Percentiles rank a stretch among this genome's conserved stretches.
Conservation (phyloP, 176 grass and related monocot genomes). For the Dactylis glomerata region DNA sequence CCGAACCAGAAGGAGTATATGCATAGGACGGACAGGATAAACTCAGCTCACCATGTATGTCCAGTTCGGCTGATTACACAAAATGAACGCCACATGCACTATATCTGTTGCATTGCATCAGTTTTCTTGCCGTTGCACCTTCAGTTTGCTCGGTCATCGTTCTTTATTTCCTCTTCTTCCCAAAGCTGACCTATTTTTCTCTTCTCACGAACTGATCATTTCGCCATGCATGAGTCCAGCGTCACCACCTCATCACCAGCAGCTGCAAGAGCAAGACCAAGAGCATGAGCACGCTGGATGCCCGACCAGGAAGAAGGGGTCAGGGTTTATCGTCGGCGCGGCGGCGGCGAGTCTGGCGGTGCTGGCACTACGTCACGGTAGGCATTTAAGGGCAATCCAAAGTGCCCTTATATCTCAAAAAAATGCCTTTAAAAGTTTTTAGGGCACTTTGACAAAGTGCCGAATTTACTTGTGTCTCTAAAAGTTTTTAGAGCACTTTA, state of each 20-base stretch:
- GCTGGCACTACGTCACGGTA: too few species aligned
- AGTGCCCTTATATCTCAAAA: too few species aligned
- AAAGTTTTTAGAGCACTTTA: too few species aligned
- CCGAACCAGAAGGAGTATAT: too few species aligned
- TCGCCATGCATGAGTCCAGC: slow-evolving; percentile 26
- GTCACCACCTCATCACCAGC: background rate
- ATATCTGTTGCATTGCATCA: background rate
- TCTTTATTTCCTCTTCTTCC: background rate
- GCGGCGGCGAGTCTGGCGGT: slow-evolving; percentile 29
- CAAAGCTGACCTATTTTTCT: background rate
- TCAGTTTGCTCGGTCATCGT: background rate
- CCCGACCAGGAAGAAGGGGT: background rate
- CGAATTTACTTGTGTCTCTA: too few species aligned
- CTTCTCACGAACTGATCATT: background rate
- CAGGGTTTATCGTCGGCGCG: slow-evolving; percentile 54
- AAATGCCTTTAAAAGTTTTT: too few species aligned
- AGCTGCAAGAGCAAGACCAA: background rate
- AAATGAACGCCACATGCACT: background rate
- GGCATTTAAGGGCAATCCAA: too few species aligned
- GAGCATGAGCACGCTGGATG: background rate
- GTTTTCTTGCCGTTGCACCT: background rate
- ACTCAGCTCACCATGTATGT: background rate
- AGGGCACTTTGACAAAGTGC: too few species aligned
- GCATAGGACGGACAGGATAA: background rate
- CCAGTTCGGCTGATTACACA: background rate